Base-by-base conservation (phyloP, 805 yeast species). In the Saccharomycopsis oosterbeekiorum region DNA sequence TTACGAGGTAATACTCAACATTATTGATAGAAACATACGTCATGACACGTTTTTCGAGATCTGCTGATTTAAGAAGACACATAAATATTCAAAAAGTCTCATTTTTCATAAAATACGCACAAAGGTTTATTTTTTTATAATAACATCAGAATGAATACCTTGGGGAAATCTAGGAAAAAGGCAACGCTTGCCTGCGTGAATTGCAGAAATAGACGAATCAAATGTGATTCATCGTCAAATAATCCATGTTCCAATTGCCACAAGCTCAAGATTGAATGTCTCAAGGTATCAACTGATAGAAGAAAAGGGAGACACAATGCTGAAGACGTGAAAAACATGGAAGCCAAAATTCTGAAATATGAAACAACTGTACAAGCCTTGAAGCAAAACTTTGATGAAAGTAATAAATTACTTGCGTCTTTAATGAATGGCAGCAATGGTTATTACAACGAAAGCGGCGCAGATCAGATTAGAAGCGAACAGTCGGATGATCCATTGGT, bases 231-330 rank as follows among this genome's bases (percentile, higher is more conserved):
- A 21, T 42, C 41, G 15, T n/a, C 58, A 17, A 34, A 24, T n/a
- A 42, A n/a, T 17, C 37, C 54, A 11, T 56, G 59, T 36, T 56
- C 34, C 21, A 56, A 56, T 42, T 56, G 59, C 39, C 6, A 10
- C 21, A 56, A 41, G 14, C 50, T 41, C 26, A 56, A 56, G 34
- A 56, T 56, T 12, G 59, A 56, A 21, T 56, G 59, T 34, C 53
- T 40, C 34, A 41, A 42, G 21, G 59, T 56, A 14, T 56, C 59
- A 17, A 56, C 59, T 17, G 59, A 56, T 26, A 39, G 59, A 56
- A 56, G 59, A 56, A 56, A 56, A 29, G 59, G 59, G 26, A 41
- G 59, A 37, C 26, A 39, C 19, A 56, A 47, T 56, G 59, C 51
- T 42, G 54, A 56, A 12, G 54, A 56, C 9, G 36, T 56, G 4